phyloP scores from a whole-genome alignment of 805 yeast species.

The Schwanniomyces pseudopolymorphus region DNA sequence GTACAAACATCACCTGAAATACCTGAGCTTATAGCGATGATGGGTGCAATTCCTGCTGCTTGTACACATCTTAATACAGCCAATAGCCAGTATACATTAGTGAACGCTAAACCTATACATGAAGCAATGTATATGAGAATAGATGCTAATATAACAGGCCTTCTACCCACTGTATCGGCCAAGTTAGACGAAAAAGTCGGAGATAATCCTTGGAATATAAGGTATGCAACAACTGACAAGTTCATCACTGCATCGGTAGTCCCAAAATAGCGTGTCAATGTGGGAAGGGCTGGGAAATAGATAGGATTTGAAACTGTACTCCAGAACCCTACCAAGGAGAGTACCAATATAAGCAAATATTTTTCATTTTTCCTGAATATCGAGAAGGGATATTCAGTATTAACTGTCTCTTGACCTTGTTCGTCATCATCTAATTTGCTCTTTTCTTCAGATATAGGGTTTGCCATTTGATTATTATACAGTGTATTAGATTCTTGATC shows the following conservation, averaged over 20 bases:
- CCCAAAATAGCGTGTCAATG: slow-evolving; percentile 53
- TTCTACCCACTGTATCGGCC: slow-evolving; percentile 70
- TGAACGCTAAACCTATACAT: slow-evolving; percentile 64
- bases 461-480: neutral
- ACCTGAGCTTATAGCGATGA: slow-evolving; percentile 69
- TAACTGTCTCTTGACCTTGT: neutral
- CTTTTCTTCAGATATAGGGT: neutral
- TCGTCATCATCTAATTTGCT: neutral
- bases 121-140: slow-evolving; percentile 56
- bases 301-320: slow-evolving; percentile 76
- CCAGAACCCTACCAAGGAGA: slow-evolving; percentile 56
- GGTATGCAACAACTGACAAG: slow-evolving; percentile 72
- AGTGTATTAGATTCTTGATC: neutral
- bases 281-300: slow-evolving; percentile 73
- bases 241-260: slow-evolving; percentile 60
- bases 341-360: slow-evolving; percentile 32
- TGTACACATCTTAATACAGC: slow-evolving; percentile 70
- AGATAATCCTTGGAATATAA: slow-evolving; percentile 71
- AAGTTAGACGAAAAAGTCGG: slow-evolving; percentile 69
- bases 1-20: slow-evolving; percentile 73
- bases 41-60: slow-evolving; percentile 75
- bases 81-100: slow-evolving; percentile 58
- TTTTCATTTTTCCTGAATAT: slow-evolving; percentile 45
- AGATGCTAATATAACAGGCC: slow-evolving; percentile 63
- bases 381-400: slow-evolving; percentile 33